Evolutionary conservation across 106 monocot genomes (phyloP).

Genomic region (Dendrobium nobile): DNA sequence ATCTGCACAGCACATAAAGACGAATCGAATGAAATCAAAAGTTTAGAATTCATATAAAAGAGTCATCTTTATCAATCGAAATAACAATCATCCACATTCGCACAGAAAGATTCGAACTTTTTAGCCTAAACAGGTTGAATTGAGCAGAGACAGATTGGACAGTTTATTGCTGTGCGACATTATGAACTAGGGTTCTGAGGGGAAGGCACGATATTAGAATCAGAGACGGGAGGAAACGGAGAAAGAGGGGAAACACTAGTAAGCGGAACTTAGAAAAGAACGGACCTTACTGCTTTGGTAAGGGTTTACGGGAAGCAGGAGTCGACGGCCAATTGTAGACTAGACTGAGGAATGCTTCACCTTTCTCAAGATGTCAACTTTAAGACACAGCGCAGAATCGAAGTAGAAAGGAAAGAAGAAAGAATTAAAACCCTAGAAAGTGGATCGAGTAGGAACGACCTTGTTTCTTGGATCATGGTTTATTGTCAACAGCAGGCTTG

Average conservation of each 20-base stretch:
- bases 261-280: too few species aligned
- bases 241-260: neutral
- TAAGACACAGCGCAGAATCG: too few species aligned
- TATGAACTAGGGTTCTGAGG: conserved; percentile 2
- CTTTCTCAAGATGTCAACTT: too few species aligned
- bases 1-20: neutral
- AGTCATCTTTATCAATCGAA: neutral
- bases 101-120: neutral
- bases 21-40: neutral
- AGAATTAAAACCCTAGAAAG: neutral
- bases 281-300: too few species aligned
- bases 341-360: too few species aligned
- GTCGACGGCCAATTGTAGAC: too few species aligned
- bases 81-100: neutral
- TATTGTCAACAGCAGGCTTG: neutral
- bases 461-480: neutral
- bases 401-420: too few species aligned
- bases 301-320: too few species aligned
- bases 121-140: neutral
- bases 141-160: neutral
- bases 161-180: too few species aligned
- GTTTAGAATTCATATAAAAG: neutral
- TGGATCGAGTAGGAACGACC: neutral
- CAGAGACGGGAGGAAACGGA: neutral
- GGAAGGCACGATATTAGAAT: neutral